Conservation (phyloP, 345 rosid species). For the Eucalyptus sp. region DNA sequence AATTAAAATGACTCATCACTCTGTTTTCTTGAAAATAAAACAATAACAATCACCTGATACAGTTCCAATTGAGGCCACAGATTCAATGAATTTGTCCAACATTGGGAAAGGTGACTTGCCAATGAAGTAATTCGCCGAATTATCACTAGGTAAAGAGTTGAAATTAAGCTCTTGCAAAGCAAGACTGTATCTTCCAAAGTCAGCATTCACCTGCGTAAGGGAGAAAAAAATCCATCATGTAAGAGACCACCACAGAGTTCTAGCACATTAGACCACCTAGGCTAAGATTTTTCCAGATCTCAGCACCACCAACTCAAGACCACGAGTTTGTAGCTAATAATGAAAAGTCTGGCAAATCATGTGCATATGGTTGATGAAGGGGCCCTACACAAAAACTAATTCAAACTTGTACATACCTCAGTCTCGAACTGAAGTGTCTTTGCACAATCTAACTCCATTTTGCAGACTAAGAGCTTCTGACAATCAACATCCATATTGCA, state of each 20-base stretch:
- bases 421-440: conserved; percentile 85
- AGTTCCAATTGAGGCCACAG: conserved; percentile 53
- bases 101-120: conserved; percentile 80
- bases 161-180: conserved; percentile 15
- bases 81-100: conserved; percentile 73
- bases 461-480: conserved; percentile 82
- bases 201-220: conserved; percentile 37
- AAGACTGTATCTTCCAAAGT: conserved; percentile 11
- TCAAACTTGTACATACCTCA: conserved; percentile 35
- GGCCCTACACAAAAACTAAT: not conserved
- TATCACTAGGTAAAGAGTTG: conserved; percentile 20
- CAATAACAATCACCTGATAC: conserved; percentile 39
- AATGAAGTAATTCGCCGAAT: conserved; percentile 26
- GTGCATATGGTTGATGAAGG: not conserved
- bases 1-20: not conserved
- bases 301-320: not conserved
- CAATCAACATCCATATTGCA: conserved; percentile 73
- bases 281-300: not conserved
- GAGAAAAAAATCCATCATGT: not conserved
- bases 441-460: conserved; percentile 76
- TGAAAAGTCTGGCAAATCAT: not conserved
- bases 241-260: not conserved
- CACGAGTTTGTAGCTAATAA: not conserved
- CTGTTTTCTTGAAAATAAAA: not conserved
- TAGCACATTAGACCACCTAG: not conserved